phyloP scores from a whole-genome alignment of 345 rosid species.

The Dipteronia sinensis region DNA sequence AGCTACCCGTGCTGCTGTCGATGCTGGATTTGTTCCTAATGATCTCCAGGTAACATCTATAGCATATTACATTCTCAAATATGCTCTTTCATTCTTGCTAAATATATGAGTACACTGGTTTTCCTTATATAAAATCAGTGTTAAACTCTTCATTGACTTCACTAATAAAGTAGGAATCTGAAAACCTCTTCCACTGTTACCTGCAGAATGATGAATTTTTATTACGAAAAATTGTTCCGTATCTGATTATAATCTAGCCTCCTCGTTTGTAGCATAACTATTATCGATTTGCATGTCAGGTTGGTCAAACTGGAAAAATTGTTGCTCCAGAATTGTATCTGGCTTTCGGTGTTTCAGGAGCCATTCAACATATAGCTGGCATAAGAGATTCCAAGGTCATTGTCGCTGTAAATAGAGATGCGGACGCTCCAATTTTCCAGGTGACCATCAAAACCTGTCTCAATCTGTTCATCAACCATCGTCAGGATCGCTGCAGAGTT shows the following conservation, averaged over 20 bases:
- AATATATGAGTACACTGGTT: background rate
- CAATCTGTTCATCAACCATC: background rate
- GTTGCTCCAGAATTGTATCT: conserved; percentile 93
- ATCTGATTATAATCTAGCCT: background rate
- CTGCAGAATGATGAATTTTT: background rate
- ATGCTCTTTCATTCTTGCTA: background rate
- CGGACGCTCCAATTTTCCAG: conserved; percentile 99
- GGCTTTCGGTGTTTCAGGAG: conserved; percentile 99
- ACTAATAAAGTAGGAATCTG: background rate
- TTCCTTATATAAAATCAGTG: background rate
- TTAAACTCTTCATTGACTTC: background rate
- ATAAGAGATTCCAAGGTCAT: conserved; percentile 96
- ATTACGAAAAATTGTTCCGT: background rate
- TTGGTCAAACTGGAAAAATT: conserved; percentile 99
- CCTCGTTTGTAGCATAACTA: background rate
- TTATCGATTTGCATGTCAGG: conserved; percentile 48
- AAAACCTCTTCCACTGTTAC: background rate
- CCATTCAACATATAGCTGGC: conserved; percentile 98
- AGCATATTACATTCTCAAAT: background rate
- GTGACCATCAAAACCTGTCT: conserved; percentile 30
- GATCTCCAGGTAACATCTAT: conserved; percentile 77
- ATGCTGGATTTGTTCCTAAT: conserved; percentile 98
- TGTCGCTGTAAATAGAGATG: conserved; percentile 94
- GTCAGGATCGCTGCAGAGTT: background rate
- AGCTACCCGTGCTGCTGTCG: conserved; percentile 99